phyloP scores from a whole-genome alignment of 2,329 filamentous ascomycete genomes.

The Ceratocystis cacaofunesta region DNA sequence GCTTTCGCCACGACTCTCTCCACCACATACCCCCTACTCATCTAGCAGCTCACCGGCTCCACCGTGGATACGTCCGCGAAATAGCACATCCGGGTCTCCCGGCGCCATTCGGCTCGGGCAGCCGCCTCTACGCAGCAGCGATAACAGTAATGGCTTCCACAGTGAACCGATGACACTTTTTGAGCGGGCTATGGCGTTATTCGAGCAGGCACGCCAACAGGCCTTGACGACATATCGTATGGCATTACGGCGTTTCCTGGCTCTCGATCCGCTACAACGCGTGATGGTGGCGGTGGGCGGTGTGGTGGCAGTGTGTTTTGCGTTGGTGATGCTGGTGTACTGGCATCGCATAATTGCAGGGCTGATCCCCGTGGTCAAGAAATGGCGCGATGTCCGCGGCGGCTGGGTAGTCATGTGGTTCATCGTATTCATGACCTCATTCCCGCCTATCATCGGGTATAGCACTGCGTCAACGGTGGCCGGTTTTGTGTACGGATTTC shows the following conservation, averaged over 20 bases:
- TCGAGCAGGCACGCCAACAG: conserved; percentile 28
- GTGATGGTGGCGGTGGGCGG: conserved; percentile 33
- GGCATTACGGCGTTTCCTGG: conserved; percentile 29
- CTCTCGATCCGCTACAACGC: conserved; percentile 46
- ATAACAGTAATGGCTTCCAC: conserved; percentile 2
- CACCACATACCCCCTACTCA: conserved; percentile 22
- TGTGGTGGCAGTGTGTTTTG: conserved; percentile 36
- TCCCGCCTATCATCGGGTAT: conserved; percentile 81
- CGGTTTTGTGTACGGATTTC: conserved; percentile 42
- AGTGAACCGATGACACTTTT: neutral
- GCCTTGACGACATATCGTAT: conserved; percentile 32
- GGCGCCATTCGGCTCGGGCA: conserved; percentile 18
- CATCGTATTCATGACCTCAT: conserved; percentile 60
- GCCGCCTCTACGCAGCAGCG: conserved; percentile 25
- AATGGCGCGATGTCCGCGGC: conserved; percentile 57
- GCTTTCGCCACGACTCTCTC: conserved; percentile 26
- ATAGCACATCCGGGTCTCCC: conserved; percentile 24
- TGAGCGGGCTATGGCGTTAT: conserved; percentile 13
- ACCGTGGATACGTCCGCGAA: conserved; percentile 26
- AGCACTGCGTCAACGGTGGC: conserved; percentile 49
- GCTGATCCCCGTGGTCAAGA: conserved; percentile 56
- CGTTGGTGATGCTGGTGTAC: conserved; percentile 59
- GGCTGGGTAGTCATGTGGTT: conserved; percentile 66
- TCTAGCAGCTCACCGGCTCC: conserved; percentile 22
- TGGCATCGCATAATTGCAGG: conserved; percentile 65